Conservation (phyloP, 768 basidiomycete species). For the Tephrocybe sp. region DNA sequence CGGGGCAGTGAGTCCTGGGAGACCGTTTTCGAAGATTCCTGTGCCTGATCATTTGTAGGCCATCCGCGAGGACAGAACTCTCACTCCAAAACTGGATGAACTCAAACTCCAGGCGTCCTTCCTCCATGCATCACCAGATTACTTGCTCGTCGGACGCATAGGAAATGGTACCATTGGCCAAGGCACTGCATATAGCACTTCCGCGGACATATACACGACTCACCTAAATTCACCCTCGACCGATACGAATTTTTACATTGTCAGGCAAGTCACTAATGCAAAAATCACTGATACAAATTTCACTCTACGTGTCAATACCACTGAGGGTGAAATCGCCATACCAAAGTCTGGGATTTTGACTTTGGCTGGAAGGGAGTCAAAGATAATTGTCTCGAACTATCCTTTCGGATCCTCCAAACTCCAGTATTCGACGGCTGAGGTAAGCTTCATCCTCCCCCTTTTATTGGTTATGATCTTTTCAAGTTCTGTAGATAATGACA, state of each 20-base stretch:
- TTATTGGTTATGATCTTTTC: not conserved
- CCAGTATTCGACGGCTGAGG: constrained; percentile 63
- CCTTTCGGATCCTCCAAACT: constrained; percentile 53
- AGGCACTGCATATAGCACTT: constrained; percentile 33
- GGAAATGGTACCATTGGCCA: constrained; percentile 49
- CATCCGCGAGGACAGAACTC: constrained; percentile 55
- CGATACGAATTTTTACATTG: constrained; percentile 55
- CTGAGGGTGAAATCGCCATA: constrained; percentile 41
- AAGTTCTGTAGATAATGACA: constrained; percentile 30
- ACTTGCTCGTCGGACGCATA: constrained; percentile 63
- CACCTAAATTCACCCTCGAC: constrained; percentile 56
- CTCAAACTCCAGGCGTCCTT: constrained; percentile 67
- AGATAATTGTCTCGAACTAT: constrained; percentile 64
- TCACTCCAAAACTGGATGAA: constrained; percentile 59
- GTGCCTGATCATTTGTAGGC: constrained; percentile 23
- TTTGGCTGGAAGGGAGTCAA: constrained; percentile 65
- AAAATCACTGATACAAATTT: constrained; percentile 50
- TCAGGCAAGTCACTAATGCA: constrained; percentile 45
- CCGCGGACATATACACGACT: constrained; percentile 48
- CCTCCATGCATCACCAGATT: constrained; percentile 63
- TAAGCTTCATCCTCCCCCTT: constrained; percentile 23
- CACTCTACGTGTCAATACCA: constrained; percentile 44
- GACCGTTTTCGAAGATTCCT: too few relatives aligned
- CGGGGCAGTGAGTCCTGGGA: too few relatives aligned
- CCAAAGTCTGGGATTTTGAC: constrained; percentile 42